Evolutionary conservation across 208 protist species (phyloP), one percentile per base, ranked within the genome.

Genomic region (Trypanosoma platydactyli): DNA sequence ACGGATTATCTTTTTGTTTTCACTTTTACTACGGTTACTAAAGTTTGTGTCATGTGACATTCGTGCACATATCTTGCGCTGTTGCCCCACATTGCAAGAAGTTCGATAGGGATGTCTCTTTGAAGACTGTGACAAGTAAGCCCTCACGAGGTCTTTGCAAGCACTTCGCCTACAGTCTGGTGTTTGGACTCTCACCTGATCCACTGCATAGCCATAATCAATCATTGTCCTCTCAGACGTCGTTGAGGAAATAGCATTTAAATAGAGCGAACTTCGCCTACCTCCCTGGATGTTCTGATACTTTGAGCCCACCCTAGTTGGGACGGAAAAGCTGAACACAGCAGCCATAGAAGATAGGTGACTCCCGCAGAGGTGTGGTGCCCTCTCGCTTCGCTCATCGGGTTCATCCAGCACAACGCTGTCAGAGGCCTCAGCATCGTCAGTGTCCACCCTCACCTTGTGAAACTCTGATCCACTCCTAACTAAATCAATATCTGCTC

Each of bases 161-260:
- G 29, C 15, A 11, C 18, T 41, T 20, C 15, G 1, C 11, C 22
- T 59, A 7, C 11, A 0, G 38, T 51, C 56, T 33, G 56, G 42
- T 38, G 56, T 49, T 64, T 54, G 56, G 12, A 58, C 33, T 9
- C 1, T 13, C 13, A 71, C 40, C 29, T 24, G 40, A 24, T 72
- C 66, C 22, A 38, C 1, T 18, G 41, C 24, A 13, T 48, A 16
- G 0, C 66, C 66, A 49, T 72, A 29, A 49, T 72, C 66, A 16
- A 72, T 35, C 58, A 72, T 59, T 11, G 66, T 72, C 27, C 50
- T 60, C 52, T 72, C 66, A 25, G 66, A 72, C 33, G 66, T 33
- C 27, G 25, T 16, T 15, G 66, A 72, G 12, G 57, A 65, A 16
- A 55, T 30, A 11, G n/a, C 0, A 20, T 65, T 52, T 16, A 59